phyloP scores from a whole-genome alignment of 2,329 filamentous ascomycete genomes.

The Fusarium humuli region DNA sequence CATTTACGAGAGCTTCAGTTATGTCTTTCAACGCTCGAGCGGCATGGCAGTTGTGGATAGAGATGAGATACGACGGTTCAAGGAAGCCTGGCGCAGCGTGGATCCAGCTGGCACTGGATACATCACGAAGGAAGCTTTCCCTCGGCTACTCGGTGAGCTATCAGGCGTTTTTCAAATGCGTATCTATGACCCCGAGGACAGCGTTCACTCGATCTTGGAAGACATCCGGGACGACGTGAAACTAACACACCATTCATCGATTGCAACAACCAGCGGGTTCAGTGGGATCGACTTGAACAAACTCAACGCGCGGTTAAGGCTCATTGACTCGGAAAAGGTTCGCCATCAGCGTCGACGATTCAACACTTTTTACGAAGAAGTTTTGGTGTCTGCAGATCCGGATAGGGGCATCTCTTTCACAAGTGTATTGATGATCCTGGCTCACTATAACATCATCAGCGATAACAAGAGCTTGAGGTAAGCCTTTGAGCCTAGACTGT shows the following conservation, averaged over 20 bases:
- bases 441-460: conserved; percentile 98
- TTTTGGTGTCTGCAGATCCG: conserved; percentile 91
- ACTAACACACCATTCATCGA: conserved; percentile 65
- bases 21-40: conserved; percentile 96
- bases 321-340: conserved; percentile 81
- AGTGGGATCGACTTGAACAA: conserved; percentile 77
- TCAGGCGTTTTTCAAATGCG: conserved; percentile 98
- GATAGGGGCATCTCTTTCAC: conserved; percentile 93
- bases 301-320: conserved; percentile 77
- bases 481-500: conserved; percentile 38
- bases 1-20: conserved; percentile 99
- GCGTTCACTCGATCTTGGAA: conserved; percentile 86
- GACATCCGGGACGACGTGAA: conserved; percentile 75
- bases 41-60: conserved; percentile 90
- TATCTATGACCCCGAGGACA: conserved; percentile 92
- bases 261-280: conserved; percentile 63
- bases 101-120: conserved; percentile 92
- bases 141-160: conserved; percentile 87
- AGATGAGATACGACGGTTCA: conserved; percentile 95
- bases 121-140: conserved; percentile 90
- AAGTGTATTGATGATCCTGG: conserved; percentile 91
- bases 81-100: conserved; percentile 96
- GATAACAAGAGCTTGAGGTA: conserved; percentile 94
- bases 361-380: conserved; percentile 97
- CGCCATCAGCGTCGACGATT: conserved; percentile 80